Evolutionary conservation across 1,284 basidiomycete genomes (phyloP).

Genomic region (Sparassis latifolia): DNA sequence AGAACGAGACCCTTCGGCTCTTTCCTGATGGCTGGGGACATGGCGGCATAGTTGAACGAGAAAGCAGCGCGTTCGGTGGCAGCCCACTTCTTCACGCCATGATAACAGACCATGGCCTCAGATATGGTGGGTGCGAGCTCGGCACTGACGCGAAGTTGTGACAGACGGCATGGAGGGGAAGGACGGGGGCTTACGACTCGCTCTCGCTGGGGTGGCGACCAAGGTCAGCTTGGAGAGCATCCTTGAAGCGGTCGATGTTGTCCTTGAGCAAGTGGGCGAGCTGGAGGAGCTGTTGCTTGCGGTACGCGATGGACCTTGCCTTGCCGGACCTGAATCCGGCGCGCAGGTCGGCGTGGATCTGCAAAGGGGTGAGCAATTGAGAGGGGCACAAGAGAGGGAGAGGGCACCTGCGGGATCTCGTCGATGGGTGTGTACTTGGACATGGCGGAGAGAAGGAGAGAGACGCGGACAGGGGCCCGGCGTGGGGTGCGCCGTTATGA

Average conservation of each 20-base stretch:
- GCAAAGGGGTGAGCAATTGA: background rate
- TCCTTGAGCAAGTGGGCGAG: constrained; percentile 62
- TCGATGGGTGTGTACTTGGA: constrained; percentile 9
- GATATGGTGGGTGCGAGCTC: constrained; percentile 48
- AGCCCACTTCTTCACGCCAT: constrained; percentile 70
- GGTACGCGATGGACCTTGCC: constrained; percentile 48
- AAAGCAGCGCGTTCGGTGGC: constrained; percentile 59
- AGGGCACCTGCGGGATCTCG: constrained; percentile 13
- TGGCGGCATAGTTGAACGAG: constrained; percentile 43
- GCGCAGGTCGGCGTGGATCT: constrained; percentile 50
- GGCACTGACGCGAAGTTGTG: background rate
- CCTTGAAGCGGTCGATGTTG: constrained; percentile 47
- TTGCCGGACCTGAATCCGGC: constrained; percentile 54
- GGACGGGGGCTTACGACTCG: constrained; percentile 40
- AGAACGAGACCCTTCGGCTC: constrained; percentile 74
- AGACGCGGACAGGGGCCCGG: too few species aligned
- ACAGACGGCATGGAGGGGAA: too few species aligned
- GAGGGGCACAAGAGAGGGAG: background rate
- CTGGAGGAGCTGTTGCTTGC: constrained; percentile 64
- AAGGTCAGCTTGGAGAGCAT: constrained; percentile 49
- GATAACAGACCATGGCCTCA: constrained; percentile 60
- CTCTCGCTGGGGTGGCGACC: constrained; percentile 49
- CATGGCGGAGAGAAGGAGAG: too few species aligned
- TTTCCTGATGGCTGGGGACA: constrained; percentile 63
- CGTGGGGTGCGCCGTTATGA: too few species aligned